These are phyloP conservation scores for Arxiozyma slooffiae DNA, from an alignment of 1,139 yeast genomes.

Conservation along the genomic window DNA sequence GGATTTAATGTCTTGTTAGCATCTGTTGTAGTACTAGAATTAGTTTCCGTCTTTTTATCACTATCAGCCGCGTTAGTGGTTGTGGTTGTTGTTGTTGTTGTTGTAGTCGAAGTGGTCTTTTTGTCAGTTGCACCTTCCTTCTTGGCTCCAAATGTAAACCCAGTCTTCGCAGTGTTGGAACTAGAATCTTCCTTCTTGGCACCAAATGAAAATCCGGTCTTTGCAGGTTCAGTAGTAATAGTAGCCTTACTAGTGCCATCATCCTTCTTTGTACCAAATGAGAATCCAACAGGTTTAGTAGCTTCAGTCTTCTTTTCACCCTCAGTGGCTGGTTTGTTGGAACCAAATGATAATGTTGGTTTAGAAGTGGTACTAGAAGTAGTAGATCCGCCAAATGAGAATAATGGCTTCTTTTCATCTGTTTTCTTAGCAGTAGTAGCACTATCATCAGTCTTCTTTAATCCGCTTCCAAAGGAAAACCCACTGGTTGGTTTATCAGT, in stretches of 20 bases:
- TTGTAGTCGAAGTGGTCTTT: not conserved
- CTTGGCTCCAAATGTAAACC: slow-evolving; percentile 4
- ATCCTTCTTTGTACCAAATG: slow-evolving; percentile 5
- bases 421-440: slow-evolving; percentile 14
- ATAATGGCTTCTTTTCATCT: slow-evolving; percentile 1
- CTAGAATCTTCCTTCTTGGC: slow-evolving; percentile 4
- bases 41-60: slow-evolving; percentile 7
- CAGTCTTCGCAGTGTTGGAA: slow-evolving; percentile 3
- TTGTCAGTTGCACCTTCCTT: slow-evolving; percentile 8
- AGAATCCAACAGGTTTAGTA: slow-evolving; percentile 6
- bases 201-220: slow-evolving; percentile 2
- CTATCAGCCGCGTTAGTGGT: not conserved
- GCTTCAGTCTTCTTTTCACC: slow-evolving; percentile 10
- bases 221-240: slow-evolving; percentile 2
- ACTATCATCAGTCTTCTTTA: slow-evolving; percentile 9
- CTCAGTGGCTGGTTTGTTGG: slow-evolving; percentile 5
- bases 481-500: slow-evolving; percentile 2
- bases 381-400: not conserved
- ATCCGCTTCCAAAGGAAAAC: slow-evolving; percentile 13
- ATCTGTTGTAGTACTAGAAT: slow-evolving; percentile 8
- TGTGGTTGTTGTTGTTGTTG: slow-evolving; percentile 3
- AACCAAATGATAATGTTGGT: slow-evolving; percentile 25
- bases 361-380: slow-evolving; percentile 6
- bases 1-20: slow-evolving; percentile 22
- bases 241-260: slow-evolving; percentile 5